Percentiles rank a stretch among this genome's conserved stretches.
Evolutionary conservation across 257 asterid species (phyloP).

Genomic region (Fraxinus excelsior): DNA sequence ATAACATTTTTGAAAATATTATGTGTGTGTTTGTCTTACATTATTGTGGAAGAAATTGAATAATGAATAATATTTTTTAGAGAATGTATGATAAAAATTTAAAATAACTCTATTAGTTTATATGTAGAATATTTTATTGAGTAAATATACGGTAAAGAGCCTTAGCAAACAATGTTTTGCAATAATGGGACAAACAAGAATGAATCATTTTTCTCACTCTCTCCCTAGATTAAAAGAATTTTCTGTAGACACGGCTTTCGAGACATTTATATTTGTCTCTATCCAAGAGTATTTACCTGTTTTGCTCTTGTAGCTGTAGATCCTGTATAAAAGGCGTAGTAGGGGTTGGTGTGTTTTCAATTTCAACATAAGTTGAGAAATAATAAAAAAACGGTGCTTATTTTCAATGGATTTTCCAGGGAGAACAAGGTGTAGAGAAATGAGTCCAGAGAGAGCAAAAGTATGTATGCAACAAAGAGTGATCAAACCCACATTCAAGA

Average conservation of each 20-base stretch:
- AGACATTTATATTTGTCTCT: background rate
- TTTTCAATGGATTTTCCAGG: constrained; percentile 33
- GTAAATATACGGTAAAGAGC: no score
- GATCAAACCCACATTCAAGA: constrained; percentile 53
- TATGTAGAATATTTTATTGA: no score
- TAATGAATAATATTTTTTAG: no score
- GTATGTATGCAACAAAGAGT: constrained; percentile 23
- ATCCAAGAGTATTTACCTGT: background rate
- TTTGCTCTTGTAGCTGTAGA: background rate
- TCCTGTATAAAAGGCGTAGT: background rate
- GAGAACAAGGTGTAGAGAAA: constrained; percentile 38
- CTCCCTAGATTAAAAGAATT: background rate
- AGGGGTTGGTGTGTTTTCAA: constrained; percentile 17
- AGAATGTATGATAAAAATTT: no score
- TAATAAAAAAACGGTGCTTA: background rate
- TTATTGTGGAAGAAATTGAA: no score
- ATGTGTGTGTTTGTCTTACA: no score
- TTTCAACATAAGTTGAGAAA: background rate
- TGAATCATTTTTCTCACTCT: no score
- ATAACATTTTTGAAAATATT: no score
- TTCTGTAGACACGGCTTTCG: background rate
- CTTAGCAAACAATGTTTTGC: no score
- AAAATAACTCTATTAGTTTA: no score
- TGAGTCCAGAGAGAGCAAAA: constrained; percentile 44
- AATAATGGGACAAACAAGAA: no score